Evolutionary conservation across 768 basidiomycete genomes (phyloP), one percentile per base, ranked within the genome.

Genomic region (Hemileccinum rubropunctum): DNA sequence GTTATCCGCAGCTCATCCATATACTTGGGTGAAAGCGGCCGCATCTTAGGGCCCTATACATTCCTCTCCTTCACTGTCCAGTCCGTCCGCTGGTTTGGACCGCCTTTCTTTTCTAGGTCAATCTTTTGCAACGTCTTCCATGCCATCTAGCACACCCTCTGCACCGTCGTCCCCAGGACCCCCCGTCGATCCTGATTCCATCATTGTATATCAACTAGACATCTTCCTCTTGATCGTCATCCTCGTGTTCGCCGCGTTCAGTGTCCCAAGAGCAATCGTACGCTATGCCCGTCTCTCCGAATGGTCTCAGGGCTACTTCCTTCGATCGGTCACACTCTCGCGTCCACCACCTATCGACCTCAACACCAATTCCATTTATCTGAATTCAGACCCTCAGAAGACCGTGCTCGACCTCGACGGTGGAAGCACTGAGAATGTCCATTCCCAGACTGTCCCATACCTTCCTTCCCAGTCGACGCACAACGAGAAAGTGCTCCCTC

Each of bases 231-330:
- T 79, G 48, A 65, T 71, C 20, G 41, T 76, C 42, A 62, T 77
- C 34, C 69, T 64, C 0, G 35, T 73, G 26, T 66, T 78, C 37
- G 66, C 76, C 47, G 51, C 77, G 6, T 63, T 74, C 52, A 68
- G 71, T 6, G 58, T 80, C 8, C 83, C 83, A 17, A 75, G 80
- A 36, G 70, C 71, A 14, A 48, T 82, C 12, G 76, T 74, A 18
- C 77, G 83, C 38, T 70, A 83, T 48, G 76, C 76, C 45, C 70
- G 68, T 34, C 57, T 67, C 26, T 71, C 74, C 5, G 80, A 83
- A 52, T 81, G 82, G 81, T 52, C 66, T 18, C 72, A 65, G 23
- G 82, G 83, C 3, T 71, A 78, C 52, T 52, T 83, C 54, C 65
- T 84, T 35, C 69, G 65, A 11, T 58, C 55, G 14, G 34, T 30